phyloP scores from a whole-genome alignment of 257 asterid genomes.

The Solanum piurae region DNA sequence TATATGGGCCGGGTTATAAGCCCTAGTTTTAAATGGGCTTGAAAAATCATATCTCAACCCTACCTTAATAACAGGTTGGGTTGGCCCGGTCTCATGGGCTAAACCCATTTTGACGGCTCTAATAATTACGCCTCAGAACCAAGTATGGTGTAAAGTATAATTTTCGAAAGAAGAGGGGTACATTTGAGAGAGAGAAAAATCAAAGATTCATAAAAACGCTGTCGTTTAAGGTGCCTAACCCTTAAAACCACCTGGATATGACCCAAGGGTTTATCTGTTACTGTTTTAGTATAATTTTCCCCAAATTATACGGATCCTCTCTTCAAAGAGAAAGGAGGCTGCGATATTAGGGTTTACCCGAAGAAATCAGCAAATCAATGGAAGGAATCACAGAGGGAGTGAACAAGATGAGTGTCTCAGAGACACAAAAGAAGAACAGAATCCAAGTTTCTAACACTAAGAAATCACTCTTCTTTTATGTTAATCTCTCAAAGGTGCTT shows the following conservation, averaged over 20 bases:
- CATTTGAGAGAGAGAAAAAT: neutral
- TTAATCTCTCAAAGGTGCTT: constrained; percentile 26
- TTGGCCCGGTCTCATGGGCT: no score
- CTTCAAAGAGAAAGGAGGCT: neutral
- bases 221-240: neutral
- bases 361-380: neutral
- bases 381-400: constrained; percentile 37
- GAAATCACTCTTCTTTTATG: constrained; percentile 33
- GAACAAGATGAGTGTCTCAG: constrained; percentile 16
- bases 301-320: neutral
- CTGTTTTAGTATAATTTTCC: neutral
- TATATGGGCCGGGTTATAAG: no score
- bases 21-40: no score
- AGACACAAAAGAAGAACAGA: constrained; percentile 21
- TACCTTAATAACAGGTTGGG: no score
- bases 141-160: neutral
- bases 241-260: neutral
- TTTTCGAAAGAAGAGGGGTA: neutral
- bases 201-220: neutral
- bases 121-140: no score
- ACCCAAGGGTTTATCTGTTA: neutral
- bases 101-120: no score
- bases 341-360: neutral
- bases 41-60: no score
- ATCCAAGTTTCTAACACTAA: constrained; percentile 39